Evolutionary conservation across 768 basidiomycete species (phyloP).

Genomic region (Tricholomella constricta): DNA sequence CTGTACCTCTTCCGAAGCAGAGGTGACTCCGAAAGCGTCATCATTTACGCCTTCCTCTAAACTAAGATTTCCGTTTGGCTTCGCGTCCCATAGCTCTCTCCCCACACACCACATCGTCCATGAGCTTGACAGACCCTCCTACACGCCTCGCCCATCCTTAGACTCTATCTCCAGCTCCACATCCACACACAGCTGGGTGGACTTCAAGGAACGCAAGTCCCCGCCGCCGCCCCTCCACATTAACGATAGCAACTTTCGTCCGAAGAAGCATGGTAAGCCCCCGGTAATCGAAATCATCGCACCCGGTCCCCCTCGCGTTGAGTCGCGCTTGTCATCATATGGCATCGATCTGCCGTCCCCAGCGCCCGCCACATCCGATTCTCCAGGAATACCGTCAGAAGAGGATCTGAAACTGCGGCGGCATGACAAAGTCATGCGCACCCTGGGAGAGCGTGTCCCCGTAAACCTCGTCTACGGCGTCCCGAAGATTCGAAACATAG

Average conservation of each 20-base stretch:
- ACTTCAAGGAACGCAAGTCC: slow-evolving; percentile 8
- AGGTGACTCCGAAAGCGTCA: background rate
- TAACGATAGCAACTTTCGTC: slow-evolving; percentile 10
- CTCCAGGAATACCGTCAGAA: slow-evolving; percentile 13
- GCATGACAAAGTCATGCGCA: slow-evolving; percentile 21
- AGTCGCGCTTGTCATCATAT: slow-evolving; percentile 3
- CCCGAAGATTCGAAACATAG: slow-evolving; percentile 10
- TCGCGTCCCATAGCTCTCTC: too few relatives aligned
- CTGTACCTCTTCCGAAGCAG: background rate
- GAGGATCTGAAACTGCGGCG: slow-evolving; percentile 17
- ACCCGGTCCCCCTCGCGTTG: slow-evolving; percentile 14
- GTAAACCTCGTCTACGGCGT: slow-evolving; percentile 19
- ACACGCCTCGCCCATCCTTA: slow-evolving; percentile 9
- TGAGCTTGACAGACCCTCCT: background rate
- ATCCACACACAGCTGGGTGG: slow-evolving; percentile 1
- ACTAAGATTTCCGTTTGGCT: background rate
- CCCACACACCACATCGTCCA: background rate
- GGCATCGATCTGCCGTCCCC: background rate
- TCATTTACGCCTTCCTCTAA: slow-evolving; percentile 1
- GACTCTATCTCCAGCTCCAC: slow-evolving; percentile 8
- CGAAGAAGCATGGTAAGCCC: background rate
- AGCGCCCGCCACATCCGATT: slow-evolving; percentile 2
- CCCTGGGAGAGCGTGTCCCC: slow-evolving; percentile 22
- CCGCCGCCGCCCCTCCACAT: slow-evolving; percentile 14
- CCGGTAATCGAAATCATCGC: slow-evolving; percentile 12